Conservation (phyloP, 129 eudicot species). For the Dittrichia graveolens region DNA sequence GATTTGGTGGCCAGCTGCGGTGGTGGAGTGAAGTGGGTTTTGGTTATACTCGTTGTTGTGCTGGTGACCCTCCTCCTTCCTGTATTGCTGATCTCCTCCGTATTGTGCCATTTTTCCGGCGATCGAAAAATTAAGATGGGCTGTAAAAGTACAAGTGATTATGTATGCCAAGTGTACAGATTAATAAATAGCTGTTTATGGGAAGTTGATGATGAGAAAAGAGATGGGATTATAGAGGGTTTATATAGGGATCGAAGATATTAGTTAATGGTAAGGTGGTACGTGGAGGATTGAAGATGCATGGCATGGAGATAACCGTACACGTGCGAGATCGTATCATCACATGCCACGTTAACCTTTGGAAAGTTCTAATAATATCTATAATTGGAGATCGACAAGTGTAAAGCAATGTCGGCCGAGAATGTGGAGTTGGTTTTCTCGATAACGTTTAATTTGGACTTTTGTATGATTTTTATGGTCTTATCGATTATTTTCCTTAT, state of each 20-base stretch:
- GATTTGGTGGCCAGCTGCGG: slow-evolving; percentile 3
- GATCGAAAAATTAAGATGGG: background rate
- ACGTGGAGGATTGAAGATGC: slow-evolving; percentile 31
- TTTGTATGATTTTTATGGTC: background rate
- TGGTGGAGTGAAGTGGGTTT: slow-evolving; percentile 34
- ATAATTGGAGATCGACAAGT: slow-evolving; percentile 18
- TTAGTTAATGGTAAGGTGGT: slow-evolving; percentile 2
- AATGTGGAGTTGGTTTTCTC: slow-evolving; percentile 15
- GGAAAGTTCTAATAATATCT: background rate
- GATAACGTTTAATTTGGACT: slow-evolving; percentile 18
- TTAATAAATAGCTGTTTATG: background rate
- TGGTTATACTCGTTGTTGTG: slow-evolving; percentile 9
- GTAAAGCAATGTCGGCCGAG: slow-evolving; percentile 31
- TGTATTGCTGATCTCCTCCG: slow-evolving; percentile 32
- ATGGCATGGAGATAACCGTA: slow-evolving; percentile 33
- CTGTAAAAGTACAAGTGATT: background rate
- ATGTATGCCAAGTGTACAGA: background rate
- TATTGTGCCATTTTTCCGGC: slow-evolving; percentile 30
- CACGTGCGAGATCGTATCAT: slow-evolving; percentile 26
- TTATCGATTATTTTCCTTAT: background rate
- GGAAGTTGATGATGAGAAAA: slow-evolving; percentile 27
- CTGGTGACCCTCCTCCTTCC: slow-evolving; percentile 18
- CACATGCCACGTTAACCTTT: slow-evolving; percentile 25
- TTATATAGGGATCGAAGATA: slow-evolving; percentile 21
- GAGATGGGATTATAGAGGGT: slow-evolving; percentile 17